Evolutionary conservation across 805 yeast genomes (phyloP).

Genomic region (Kodamaea jinghongensis): DNA sequence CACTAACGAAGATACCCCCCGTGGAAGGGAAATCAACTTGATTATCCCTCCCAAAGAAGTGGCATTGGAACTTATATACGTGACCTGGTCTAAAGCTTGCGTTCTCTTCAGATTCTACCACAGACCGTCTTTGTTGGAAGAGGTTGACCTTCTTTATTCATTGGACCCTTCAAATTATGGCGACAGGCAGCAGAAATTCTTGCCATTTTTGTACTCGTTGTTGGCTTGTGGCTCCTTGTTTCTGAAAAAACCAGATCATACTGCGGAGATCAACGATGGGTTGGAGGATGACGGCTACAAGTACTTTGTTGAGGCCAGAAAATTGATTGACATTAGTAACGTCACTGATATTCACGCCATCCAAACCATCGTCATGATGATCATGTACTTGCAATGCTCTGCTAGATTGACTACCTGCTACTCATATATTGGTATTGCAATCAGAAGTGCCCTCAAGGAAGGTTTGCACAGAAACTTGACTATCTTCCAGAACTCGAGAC

Average conservation of each 20-base stretch:
- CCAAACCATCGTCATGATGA: slow-evolving; percentile 84
- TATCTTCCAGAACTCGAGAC: slow-evolving; percentile 43
- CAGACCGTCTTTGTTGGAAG: slow-evolving; percentile 73
- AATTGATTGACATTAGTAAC: slow-evolving; percentile 77
- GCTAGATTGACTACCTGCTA: slow-evolving; percentile 86
- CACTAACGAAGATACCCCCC: slow-evolving; percentile 20
- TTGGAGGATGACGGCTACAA: slow-evolving; percentile 75
- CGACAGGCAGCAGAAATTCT: slow-evolving; percentile 67
- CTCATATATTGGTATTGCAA: slow-evolving; percentile 84
- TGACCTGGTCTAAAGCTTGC: slow-evolving; percentile 85
- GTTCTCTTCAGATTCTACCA: slow-evolving; percentile 83
- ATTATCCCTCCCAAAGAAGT: slow-evolving; percentile 73
- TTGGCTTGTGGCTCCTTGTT: slow-evolving; percentile 86
- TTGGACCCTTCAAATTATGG: slow-evolving; percentile 71
- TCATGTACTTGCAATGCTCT: slow-evolving; percentile 81
- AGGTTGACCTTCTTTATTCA: slow-evolving; percentile 71
- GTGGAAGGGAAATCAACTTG: slow-evolving; percentile 52
- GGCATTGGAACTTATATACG: slow-evolving; percentile 67
- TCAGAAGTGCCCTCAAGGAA: slow-evolving; percentile 76
- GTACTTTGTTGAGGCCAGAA: slow-evolving; percentile 78
- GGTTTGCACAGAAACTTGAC: slow-evolving; percentile 75
- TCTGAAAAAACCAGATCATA: slow-evolving; percentile 45
- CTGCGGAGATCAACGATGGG: slow-evolving; percentile 27
- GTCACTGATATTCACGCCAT: slow-evolving; percentile 79
- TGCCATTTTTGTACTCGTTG: slow-evolving; percentile 82